Percentiles rank a stretch among this genome's conserved stretches.
These are phyloP conservation scores for Leavenworthia alabamica DNA, from an alignment of 345 rosid species.

Conservation along the genomic window DNA sequence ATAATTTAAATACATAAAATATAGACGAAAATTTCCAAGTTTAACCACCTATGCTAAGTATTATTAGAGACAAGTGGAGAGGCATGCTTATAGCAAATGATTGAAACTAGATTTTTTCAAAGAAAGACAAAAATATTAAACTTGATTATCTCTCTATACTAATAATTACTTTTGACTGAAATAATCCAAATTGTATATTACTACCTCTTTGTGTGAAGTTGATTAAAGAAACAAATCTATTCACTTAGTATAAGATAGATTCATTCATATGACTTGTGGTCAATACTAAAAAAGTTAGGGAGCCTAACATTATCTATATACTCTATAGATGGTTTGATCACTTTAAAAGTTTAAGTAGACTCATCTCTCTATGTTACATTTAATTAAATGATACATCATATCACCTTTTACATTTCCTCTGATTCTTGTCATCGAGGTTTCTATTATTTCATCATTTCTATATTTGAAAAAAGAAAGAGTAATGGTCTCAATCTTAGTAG, in stretches of 20 bases:
- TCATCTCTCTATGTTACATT: neutral
- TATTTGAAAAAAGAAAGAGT: neutral
- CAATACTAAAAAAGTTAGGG: slow-evolving; percentile 19
- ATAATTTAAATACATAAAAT: neutral
- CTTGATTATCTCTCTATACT: slow-evolving; percentile 13
- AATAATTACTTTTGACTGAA: slow-evolving; percentile 24
- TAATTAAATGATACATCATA: neutral
- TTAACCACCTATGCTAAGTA: slow-evolving; percentile 8
- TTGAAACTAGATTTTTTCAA: slow-evolving; percentile 14
- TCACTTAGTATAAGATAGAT: neutral
- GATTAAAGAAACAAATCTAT: slow-evolving; percentile 5
- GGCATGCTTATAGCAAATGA: slow-evolving; percentile 27
- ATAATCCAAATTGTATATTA: slow-evolving; percentile 6
- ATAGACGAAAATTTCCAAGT: neutral
- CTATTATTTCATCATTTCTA: slow-evolving; percentile 5
- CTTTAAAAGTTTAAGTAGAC: slow-evolving; percentile 5
- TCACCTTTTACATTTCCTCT: neutral
- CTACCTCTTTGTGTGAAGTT: slow-evolving; percentile 6
- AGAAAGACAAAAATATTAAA: slow-evolving; percentile 26
- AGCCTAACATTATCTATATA: slow-evolving; percentile 20
- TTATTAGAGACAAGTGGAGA: slow-evolving; percentile 19
- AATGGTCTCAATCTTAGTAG: slow-evolving; percentile 3
- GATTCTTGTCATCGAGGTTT: slow-evolving; percentile 8
- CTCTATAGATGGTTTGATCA: slow-evolving; percentile 11
- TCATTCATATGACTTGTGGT: slow-evolving; percentile 2